Evolutionary conservation across 441 rosid genomes (phyloP).

Genomic region (Populus hybrid): DNA sequence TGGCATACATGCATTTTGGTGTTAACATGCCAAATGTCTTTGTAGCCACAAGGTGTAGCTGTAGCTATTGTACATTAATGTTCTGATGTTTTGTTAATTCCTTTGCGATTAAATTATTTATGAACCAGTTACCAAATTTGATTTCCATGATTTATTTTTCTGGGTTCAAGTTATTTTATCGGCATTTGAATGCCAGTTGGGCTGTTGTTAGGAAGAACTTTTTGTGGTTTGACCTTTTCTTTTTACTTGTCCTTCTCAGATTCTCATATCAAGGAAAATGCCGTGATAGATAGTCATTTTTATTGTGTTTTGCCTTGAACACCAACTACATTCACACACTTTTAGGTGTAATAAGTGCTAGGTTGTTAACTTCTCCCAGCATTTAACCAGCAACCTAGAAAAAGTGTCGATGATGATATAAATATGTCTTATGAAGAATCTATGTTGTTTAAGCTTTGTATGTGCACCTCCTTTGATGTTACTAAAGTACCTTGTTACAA

Average conservation of each 20-base stretch:
- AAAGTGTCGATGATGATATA: not conserved
- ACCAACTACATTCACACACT: not conserved
- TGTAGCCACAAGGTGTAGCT: not conserved
- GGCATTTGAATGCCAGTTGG: not conserved
- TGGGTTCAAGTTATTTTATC: conserved; percentile 3
- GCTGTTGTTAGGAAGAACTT: not conserved
- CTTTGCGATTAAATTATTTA: not conserved
- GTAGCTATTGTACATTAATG: not conserved
- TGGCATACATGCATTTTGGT: not conserved
- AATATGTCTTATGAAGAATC: not conserved
- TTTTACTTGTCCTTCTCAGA: not conserved
- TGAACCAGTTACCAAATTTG: not conserved
- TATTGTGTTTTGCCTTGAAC: not conserved
- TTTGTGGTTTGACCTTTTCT: not conserved
- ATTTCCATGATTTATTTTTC: not conserved
- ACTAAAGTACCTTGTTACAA: not conserved
- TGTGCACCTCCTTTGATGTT: not conserved
- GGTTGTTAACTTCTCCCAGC: not conserved
- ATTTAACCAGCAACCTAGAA: not conserved
- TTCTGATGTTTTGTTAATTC: not conserved
- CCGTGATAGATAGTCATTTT: not conserved
- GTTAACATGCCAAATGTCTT: not conserved
- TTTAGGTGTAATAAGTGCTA: too few species aligned
- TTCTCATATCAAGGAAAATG: not conserved
- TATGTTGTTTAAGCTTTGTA: not conserved